These are phyloP conservation scores for Hericium rajendrae DNA, from an alignment of 768 basidiomycete genomes.

Conservation along the genomic window DNA sequence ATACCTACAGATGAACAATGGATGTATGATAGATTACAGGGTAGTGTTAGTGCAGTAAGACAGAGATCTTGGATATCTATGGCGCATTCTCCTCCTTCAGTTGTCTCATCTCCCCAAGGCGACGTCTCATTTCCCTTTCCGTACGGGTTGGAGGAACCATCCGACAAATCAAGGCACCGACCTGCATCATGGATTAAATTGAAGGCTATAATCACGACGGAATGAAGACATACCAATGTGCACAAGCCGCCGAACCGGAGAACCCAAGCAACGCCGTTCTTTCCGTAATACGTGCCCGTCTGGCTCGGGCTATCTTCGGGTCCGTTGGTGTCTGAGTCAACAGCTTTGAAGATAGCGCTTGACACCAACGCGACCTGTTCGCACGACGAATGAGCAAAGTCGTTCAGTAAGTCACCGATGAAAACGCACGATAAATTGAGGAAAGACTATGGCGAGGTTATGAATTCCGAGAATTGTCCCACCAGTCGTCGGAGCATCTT, in stretches of 20 bases:
- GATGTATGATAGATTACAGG: not conserved
- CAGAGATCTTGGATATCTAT: slow-evolving; percentile 18
- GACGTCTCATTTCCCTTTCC: slow-evolving; percentile 81
- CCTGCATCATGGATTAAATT: slow-evolving; percentile 16
- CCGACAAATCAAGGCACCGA: slow-evolving; percentile 71
- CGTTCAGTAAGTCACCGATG: not conserved
- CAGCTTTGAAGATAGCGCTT: slow-evolving; percentile 75
- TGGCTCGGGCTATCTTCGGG: slow-evolving; percentile 30
- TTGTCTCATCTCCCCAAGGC: slow-evolving; percentile 70
- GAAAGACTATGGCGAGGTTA: slow-evolving; percentile 90
- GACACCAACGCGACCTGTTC: slow-evolving; percentile 74
- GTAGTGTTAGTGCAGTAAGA: not conserved
- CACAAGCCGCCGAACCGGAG: slow-evolving; percentile 86
- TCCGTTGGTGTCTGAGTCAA: slow-evolving; percentile 42
- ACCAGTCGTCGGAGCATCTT: slow-evolving; percentile 54
- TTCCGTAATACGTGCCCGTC: slow-evolving; percentile 58
- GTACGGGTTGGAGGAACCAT: slow-evolving; percentile 84
- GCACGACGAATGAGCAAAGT: not conserved
- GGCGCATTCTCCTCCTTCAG: slow-evolving; percentile 53
- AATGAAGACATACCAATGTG: slow-evolving; percentile 40
- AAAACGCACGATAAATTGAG: slow-evolving; percentile 78
- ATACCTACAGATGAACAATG: not conserved
- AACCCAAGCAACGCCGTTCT: slow-evolving; percentile 91
- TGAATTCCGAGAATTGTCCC: slow-evolving; percentile 93
- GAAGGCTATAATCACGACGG: not conserved